Conservation (phyloP, 345 rosid species). For the Dimocarpus longan region DNA sequence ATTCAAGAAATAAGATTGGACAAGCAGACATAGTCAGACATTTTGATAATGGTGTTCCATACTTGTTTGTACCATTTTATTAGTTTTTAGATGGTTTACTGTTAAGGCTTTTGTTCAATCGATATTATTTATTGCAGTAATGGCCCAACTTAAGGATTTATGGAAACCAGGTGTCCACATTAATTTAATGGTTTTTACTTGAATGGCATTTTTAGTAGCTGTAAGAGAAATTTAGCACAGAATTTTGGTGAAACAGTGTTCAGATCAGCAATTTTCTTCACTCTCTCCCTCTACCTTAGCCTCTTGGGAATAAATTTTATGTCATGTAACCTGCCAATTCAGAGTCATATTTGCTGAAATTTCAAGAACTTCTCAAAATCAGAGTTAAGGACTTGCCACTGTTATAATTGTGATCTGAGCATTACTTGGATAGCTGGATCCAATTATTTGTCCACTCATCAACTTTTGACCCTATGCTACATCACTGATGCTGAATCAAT, state of each 20-base stretch:
- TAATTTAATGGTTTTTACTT: background rate
- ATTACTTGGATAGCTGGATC: background rate
- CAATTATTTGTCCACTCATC: constrained; percentile 1
- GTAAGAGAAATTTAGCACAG: background rate
- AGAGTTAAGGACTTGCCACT: background rate
- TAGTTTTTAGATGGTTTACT: background rate
- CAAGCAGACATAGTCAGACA: background rate
- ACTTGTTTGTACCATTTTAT: too few relatives aligned
- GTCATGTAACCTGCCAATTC: background rate
- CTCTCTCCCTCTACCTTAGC: background rate
- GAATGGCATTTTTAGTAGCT: too few relatives aligned
- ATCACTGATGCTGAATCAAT: background rate
- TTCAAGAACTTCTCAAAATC: background rate
- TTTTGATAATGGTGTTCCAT: too few relatives aligned
- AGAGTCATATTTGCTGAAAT: background rate
- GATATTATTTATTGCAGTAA: too few relatives aligned
- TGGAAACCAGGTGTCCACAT: background rate
- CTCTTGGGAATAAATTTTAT: background rate
- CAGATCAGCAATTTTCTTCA: background rate
- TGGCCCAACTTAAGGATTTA: background rate
- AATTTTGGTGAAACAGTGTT: background rate
- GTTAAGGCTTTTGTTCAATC: background rate
- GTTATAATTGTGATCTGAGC: background rate
- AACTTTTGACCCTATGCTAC: background rate
- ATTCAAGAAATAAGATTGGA: background rate